phyloP scores from a whole-genome alignment of 1,284 basidiomycete species.

The Polyporus tsugae region DNA sequence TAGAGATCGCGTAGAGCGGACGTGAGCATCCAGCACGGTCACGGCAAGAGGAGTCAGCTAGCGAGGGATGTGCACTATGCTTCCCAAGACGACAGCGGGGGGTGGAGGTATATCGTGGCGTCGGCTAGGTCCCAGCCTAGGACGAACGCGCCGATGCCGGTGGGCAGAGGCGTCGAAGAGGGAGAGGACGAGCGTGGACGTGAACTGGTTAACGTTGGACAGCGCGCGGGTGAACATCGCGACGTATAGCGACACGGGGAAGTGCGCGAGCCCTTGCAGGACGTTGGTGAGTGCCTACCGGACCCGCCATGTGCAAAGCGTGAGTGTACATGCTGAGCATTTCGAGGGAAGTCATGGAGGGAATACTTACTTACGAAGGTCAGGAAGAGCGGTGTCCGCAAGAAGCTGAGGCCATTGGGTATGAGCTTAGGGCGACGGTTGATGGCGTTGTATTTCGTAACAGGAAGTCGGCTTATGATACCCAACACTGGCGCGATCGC shows the following conservation, averaged over 20 bases:
- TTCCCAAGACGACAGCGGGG: conserved; percentile 39
- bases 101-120: conserved; percentile 34
- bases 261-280: conserved; percentile 39
- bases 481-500: conserved; percentile 34
- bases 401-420: conserved; percentile 35
- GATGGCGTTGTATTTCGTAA: conserved; percentile 29
- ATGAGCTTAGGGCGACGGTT: conserved; percentile 33
- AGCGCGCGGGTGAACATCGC: conserved; percentile 35
- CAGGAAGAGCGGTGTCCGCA: conserved; percentile 35
- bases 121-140: conserved; percentile 41
- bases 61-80: conserved; percentile 29
- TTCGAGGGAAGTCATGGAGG: not conserved
- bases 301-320: not conserved
- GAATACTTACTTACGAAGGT: conserved; percentile 35
- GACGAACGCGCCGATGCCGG: conserved; percentile 38
- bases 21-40: not conserved
- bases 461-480: conserved; percentile 34
- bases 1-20: conserved; percentile 12
- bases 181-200: conserved; percentile 36
- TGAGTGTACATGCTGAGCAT: not conserved
- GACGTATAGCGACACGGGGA: conserved; percentile 42
- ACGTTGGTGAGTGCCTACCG: conserved; percentile 29
- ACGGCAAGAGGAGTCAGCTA: no score
- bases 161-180: conserved; percentile 39
- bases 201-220: conserved; percentile 33